Conservation (phyloP, 2,329 filamentous ascomycete species). For the Metarhizium guizhouense region DNA sequence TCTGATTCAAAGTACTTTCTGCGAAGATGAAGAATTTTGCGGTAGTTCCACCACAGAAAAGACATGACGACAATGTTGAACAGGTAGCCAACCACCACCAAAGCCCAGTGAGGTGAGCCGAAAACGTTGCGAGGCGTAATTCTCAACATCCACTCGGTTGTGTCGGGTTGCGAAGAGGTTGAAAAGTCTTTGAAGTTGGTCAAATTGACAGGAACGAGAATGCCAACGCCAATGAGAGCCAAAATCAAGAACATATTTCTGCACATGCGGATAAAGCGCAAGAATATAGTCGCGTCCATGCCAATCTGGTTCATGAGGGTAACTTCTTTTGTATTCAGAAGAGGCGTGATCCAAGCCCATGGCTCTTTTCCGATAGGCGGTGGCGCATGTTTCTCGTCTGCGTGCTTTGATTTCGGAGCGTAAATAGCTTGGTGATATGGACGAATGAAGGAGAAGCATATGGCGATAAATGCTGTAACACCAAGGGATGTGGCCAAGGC, state of each 20-base stretch:
- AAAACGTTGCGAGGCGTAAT: slow-evolving; percentile 52
- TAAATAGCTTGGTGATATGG: slow-evolving; percentile 91
- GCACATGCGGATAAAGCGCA: slow-evolving; percentile 84
- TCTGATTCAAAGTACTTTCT: slow-evolving; percentile 74
- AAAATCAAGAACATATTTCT: slow-evolving; percentile 78
- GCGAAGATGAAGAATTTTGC: slow-evolving; percentile 59
- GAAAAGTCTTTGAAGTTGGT: slow-evolving; percentile 24
- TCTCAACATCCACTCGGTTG: slow-evolving; percentile 40
- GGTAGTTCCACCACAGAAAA: slow-evolving; percentile 89
- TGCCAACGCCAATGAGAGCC: slow-evolving; percentile 60
- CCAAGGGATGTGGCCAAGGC: slow-evolving; percentile 74
- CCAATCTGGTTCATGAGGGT: slow-evolving; percentile 75
- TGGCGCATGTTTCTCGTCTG: slow-evolving; percentile 81
- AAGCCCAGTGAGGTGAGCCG: slow-evolving; percentile 46
- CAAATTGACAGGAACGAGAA: slow-evolving; percentile 77
- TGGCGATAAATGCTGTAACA: slow-evolving; percentile 62
- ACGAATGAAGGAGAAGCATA: slow-evolving; percentile 80
- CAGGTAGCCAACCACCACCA: slow-evolving; percentile 50
- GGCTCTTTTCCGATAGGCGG: slow-evolving; percentile 79
- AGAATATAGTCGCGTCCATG: slow-evolving; percentile 83
- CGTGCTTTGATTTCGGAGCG: slow-evolving; percentile 86
- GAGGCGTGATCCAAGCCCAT: slow-evolving; percentile 76
- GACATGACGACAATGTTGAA: slow-evolving; percentile 68
- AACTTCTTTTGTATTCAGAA: slow-evolving; percentile 69
- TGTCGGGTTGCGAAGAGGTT: slow-evolving; percentile 9